Base-by-base conservation (phyloP, 305 asterid genomes). In the Coffea humblotiana region DNA sequence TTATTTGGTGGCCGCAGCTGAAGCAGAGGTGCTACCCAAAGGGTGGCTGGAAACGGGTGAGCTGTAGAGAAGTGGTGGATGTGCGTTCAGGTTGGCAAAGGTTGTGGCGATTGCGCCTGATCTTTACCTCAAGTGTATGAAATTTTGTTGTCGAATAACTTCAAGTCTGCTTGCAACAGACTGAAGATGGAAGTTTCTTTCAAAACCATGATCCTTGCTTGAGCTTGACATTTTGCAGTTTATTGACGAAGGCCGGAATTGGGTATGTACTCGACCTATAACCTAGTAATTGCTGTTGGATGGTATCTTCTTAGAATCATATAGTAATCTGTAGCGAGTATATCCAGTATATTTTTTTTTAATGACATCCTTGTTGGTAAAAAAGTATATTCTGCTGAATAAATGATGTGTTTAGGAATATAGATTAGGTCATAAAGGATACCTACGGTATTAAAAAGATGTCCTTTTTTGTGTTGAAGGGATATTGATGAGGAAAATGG, bases 181-280 rank as follows among this genome's bases (percentile, higher is more conserved):
- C 95, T 0, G 99, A 95, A 83, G 94, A 11, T 95, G 99, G 99
- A 85, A 85, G 84, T 93, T 95, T 85, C 80, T 95, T 95, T 81
- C 94, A 90, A 61, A 75, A 86, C 7, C 87, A 93, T 37, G 98
- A 95, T 65, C 97, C 99, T 21, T 82, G 86, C 97, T 95, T 35
- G 98, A 93, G 80, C 97, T 93, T 68, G 95, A 95, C 75, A 91
- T 95, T 37, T 72, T 95, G 25, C 92, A 90, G 65, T 95, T 92
- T 87, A 89, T 95, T 60, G 95, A 92, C 45, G 99, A 95, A 72
- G 72, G n/a, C n/a, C 88, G 48, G 99, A 93, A 86, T 76, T 71
- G 91, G 91, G 98, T 95, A 91, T 40, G 23, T 45, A 8, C 66
- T 75, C 78, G 54, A 32, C 29, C 18, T 43, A 43, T 4, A 76